These are phyloP conservation scores for Priceomyces fermenticarens DNA, from an alignment of 805 yeast species.

Conservation along the genomic window DNA sequence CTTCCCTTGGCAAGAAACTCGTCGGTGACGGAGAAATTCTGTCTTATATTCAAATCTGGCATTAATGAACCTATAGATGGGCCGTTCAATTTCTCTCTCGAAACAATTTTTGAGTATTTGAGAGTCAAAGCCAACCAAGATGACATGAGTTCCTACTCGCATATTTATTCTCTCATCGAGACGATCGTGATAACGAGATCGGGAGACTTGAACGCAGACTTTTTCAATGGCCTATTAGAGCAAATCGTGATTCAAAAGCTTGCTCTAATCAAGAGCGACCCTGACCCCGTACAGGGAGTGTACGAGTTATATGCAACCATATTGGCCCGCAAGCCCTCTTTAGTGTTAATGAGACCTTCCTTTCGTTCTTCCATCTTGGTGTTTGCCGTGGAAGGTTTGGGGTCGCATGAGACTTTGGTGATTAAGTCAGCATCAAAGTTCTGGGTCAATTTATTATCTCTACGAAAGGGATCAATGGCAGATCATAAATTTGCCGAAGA, in stretches of 20 bases:
- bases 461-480: constrained; percentile 43
- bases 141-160: constrained; percentile 37
- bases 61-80: constrained; percentile 61
- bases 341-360: constrained; percentile 34
- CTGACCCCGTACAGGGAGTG: constrained; percentile 55
- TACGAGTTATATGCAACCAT: constrained; percentile 51
- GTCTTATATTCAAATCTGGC: constrained; percentile 62
- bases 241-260: constrained; percentile 35
- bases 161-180: constrained; percentile 44
- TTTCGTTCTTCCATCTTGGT: constrained; percentile 19
- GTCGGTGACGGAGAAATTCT: constrained; percentile 58
- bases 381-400: constrained; percentile 37
- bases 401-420: constrained; percentile 52
- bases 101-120: constrained; percentile 40
- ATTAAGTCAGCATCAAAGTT: constrained; percentile 51
- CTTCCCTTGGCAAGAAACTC: constrained; percentile 39
- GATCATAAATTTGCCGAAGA: constrained; percentile 34
- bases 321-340: constrained; percentile 47
- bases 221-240: constrained; percentile 34
- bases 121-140: constrained; percentile 25
- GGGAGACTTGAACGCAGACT: constrained; percentile 23
- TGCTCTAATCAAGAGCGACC: constrained; percentile 44
- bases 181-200: constrained; percentile 39
- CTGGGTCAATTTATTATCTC: constrained; percentile 49
- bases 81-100: constrained; percentile 56